A percentile compares a stretch with the other conserved stretches of the same genome.
Evolutionary conservation across 148 eudicot species (phyloP).

Genomic region (Chenopodium album): DNA sequence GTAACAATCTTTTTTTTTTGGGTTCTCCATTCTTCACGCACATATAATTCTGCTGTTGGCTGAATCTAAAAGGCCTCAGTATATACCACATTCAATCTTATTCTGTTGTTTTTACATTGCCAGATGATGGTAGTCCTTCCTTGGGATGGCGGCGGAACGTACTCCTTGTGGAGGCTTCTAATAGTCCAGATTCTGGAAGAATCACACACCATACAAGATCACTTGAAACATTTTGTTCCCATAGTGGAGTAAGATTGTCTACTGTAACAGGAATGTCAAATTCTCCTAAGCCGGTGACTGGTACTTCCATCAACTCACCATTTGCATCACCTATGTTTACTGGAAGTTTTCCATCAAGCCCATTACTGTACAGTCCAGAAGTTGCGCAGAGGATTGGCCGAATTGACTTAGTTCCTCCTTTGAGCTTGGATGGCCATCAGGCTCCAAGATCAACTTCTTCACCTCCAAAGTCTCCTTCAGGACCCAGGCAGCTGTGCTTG

Average conservation of each 20-base stretch:
- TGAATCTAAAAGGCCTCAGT: neutral
- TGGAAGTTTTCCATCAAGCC: constrained; percentile 96
- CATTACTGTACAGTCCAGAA: constrained; percentile 80
- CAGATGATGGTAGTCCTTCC: constrained; percentile 58
- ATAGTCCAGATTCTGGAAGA: constrained; percentile 96
- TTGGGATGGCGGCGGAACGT: constrained; percentile 96
- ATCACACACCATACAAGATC: constrained; percentile 79
- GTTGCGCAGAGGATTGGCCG: constrained; percentile 52
- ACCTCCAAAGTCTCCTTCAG: constrained; percentile 70
- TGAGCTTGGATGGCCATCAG: constrained; percentile 86
- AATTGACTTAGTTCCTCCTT: constrained; percentile 85
- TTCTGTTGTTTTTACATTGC: constrained; percentile 19
- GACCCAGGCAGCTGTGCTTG: constrained; percentile 62
- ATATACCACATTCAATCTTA: neutral
- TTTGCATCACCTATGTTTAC: constrained; percentile 89
- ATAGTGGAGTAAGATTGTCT: constrained; percentile 63
- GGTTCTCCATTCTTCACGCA: neutral
- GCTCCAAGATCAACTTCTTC: constrained; percentile 54
- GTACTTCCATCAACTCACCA: constrained; percentile 59
- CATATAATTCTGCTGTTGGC: neutral
- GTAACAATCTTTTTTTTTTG: neutral
- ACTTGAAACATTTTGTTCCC: constrained; percentile 80
- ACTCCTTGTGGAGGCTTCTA: constrained; percentile 86
- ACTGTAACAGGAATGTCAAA: constrained; percentile 47
- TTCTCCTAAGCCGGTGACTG: constrained; percentile 50